Evolutionary conservation across 2,329 filamentous ascomycete species (phyloP).

Genomic region (Ceratocystiopsis sp.): DNA sequence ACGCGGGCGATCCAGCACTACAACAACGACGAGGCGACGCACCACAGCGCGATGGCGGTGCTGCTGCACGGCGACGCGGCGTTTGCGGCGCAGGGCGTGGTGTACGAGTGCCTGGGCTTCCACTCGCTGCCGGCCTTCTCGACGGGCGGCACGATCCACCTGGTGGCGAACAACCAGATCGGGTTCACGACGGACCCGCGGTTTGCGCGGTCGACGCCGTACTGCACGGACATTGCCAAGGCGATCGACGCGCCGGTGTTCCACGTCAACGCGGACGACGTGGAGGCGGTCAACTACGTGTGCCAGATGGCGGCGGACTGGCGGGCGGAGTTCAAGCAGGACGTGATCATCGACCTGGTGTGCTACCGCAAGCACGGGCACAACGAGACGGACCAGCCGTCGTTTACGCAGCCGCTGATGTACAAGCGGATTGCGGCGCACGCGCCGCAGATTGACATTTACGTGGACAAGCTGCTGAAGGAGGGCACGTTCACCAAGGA

Average conservation of each 20-base stretch:
- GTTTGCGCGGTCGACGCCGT: conserved; percentile 91
- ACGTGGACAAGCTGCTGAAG: conserved; percentile 75
- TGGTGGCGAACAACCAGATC: conserved; percentile 99
- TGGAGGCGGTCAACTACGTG: conserved; percentile 95
- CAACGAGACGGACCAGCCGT: conserved; percentile 98
- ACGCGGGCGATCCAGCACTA: conserved; percentile 96
- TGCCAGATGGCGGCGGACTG: conserved; percentile 95
- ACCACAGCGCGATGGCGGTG: conserved; percentile 84
- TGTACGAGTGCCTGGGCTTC: conserved; percentile 98
- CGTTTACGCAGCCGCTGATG: conserved; percentile 98
- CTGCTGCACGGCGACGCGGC: conserved; percentile 94
- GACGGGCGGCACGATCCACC: conserved; percentile 89
- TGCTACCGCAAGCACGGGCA: conserved; percentile 99
- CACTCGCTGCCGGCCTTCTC: conserved; percentile 91
- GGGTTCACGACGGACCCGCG: conserved; percentile 98
- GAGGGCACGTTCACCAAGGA: conserved; percentile 95
- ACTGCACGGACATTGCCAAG: conserved; percentile 99
- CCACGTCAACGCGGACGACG: conserved; percentile 97
- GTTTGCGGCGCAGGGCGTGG: conserved; percentile 88
- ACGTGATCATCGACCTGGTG: conserved; percentile 94
- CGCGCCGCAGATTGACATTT: conserved; percentile 72
- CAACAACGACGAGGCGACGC: conserved; percentile 87
- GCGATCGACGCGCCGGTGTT: conserved; percentile 96
- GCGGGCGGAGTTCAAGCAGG: conserved; percentile 96
- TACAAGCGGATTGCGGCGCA: conserved; percentile 93